Base-by-base conservation (phyloP, 768 basidiomycete species). In the Phallus indusiatus region DNA sequence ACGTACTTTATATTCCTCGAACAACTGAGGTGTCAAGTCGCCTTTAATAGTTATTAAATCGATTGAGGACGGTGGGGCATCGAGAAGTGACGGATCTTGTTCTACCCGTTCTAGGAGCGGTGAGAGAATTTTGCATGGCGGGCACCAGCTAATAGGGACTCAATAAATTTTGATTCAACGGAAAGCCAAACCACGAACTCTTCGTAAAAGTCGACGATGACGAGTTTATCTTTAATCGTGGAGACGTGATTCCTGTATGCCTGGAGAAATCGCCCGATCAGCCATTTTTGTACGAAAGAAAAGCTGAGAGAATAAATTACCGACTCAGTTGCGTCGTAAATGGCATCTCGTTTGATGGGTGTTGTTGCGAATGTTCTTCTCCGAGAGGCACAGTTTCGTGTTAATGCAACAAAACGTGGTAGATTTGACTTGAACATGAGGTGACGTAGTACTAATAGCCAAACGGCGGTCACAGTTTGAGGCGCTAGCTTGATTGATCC, bases 161-260 rank as follows among this genome's bases (percentile, higher is more conserved):
- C 47, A 14, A 10, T 14, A 53, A 42, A 11, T 49, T 48, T 60
- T 47, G 59, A 63, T 37, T 56, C 10, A 14, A 28, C 28, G 12
- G 20, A 18, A 60, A 53, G 49, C 35, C 62, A 42, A 63, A 48
- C 22, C 17, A 75, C 83, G 51, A 64, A 89, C 88, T 88, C 81
- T 51, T 89, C 88, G 67, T 89, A 86, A 64, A 90, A 90, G 64
- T 90, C 88, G 21, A 88, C 87, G 6, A 90, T 71, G 47, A 86
- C 78, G 22, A 86, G 70, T 52, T 81, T 78, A 18, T 59, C 57
- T 51, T 59, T 59, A 17, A 51, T 42, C 17, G 50, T 59, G 7
- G 47, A 28, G 35, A 59, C 24, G 24, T 59, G 57, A 20, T 36
- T 24, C 16, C 37, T 59, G 36, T 50, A 59, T 11, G 49, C 50